These are phyloP conservation scores for Rhodofomes roseus DNA, from an alignment of 1,284 basidiomycete species.

Conservation along the genomic window DNA sequence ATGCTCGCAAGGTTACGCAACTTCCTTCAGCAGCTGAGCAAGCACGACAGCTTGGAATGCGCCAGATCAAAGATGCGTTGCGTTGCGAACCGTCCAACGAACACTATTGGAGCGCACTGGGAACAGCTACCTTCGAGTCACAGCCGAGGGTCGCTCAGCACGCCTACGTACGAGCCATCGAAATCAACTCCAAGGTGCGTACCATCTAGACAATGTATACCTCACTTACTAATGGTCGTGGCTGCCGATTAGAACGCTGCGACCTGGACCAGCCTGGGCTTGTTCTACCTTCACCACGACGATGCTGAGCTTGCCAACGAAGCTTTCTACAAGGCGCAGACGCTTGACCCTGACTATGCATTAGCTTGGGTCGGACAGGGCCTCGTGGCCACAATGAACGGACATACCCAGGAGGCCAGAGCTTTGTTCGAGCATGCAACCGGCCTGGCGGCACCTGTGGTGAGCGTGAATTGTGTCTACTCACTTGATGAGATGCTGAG, in stretches of 20 bases:
- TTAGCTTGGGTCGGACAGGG: conserved; percentile 95
- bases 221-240: neutral
- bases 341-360: conserved; percentile 87
- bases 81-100: conserved; percentile 74
- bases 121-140: conserved; percentile 67
- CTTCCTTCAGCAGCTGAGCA: conserved; percentile 30
- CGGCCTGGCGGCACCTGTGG: conserved; percentile 65
- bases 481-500: neutral
- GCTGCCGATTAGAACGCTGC: conserved; percentile 53
- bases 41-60: conserved; percentile 51
- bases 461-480: conserved; percentile 35
- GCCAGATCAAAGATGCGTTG: conserved; percentile 73
- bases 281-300: conserved; percentile 82
- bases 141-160: conserved; percentile 83
- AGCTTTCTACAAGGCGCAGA: conserved; percentile 85
- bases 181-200: conserved; percentile 75
- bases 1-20: conserved; percentile 35
- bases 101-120: conserved; percentile 81
- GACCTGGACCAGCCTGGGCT: conserved; percentile 88
- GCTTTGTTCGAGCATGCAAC: conserved; percentile 84
- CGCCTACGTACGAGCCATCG: conserved; percentile 87
- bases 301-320: conserved; percentile 87
- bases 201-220: neutral
- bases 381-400: conserved; percentile 70
- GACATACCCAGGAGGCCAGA: conserved; percentile 60